Conservation (phyloP, 2,329 filamentous ascomycete species). For the Paraphaeosphaeria minitans region DNA sequence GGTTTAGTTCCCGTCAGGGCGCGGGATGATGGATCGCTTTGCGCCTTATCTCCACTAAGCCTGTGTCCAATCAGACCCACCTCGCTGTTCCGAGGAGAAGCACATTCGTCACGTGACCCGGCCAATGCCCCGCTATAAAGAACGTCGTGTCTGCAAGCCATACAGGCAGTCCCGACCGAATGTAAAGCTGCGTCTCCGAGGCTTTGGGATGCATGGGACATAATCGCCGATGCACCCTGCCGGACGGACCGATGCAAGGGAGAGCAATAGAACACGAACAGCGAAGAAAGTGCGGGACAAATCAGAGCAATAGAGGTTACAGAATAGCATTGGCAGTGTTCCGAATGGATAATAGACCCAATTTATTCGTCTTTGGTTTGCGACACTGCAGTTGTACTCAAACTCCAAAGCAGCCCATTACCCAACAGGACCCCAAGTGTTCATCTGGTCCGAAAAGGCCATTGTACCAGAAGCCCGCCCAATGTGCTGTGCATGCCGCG, state of each 20-base stretch:
- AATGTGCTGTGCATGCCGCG: conserved; percentile 7
- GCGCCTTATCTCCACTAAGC: conserved; percentile 16
- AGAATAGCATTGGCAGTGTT: conserved; percentile 2
- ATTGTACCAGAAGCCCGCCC: conserved; percentile 17
- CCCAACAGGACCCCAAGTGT: conserved; percentile 7
- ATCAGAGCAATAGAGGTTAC: neutral
- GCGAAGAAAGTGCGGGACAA: neutral
- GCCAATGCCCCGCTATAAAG: neutral
- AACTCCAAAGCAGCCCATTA: neutral
- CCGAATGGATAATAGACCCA: neutral
- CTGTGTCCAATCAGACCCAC: conserved; percentile 15
- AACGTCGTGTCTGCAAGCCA: neutral
- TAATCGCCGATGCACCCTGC: neutral
- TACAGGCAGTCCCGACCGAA: neutral
- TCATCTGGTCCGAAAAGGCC: conserved; percentile 7
- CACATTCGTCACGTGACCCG: conserved; percentile 6
- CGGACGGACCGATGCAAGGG: conserved; percentile 3
- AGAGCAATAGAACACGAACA: neutral
- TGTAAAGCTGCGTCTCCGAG: neutral
- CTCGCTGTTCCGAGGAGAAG: conserved; percentile 18
- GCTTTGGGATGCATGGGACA: neutral
- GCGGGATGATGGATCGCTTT: conserved; percentile 16
- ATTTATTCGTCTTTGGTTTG: neutral
- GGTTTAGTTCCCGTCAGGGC: conserved; percentile 17
- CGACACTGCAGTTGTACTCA: neutral